These are phyloP conservation scores for Stygiomarasmius scandens DNA, from an alignment of 1,284 basidiomycete genomes.

Conservation along the genomic window DNA sequence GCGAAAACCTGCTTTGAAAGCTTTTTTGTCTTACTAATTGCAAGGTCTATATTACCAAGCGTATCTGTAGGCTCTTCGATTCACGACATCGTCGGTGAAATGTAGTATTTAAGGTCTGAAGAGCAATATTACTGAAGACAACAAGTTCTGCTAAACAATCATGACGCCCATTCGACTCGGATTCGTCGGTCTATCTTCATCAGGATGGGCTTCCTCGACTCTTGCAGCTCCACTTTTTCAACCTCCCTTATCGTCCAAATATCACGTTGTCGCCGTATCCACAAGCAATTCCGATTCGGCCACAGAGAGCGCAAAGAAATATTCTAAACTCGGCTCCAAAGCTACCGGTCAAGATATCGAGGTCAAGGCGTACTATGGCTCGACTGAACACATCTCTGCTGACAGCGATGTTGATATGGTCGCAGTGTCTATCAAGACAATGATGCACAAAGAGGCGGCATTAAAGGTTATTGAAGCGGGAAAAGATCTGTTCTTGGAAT, in stretches of 20 bases:
- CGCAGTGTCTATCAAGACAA: constrained; percentile 33
- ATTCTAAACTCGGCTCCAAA: constrained; percentile 16
- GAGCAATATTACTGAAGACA: too few relatives aligned
- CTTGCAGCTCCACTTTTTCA: not conserved
- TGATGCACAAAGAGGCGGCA: constrained; percentile 28
- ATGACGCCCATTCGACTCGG: constrained; percentile 8
- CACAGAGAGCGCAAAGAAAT: constrained; percentile 26
- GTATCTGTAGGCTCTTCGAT: too few relatives aligned
- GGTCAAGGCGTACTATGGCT: constrained; percentile 33
- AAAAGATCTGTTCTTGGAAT: constrained; percentile 42
- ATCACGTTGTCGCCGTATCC: constrained; percentile 28
- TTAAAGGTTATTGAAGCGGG: constrained; percentile 36
- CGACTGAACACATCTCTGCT: constrained; percentile 26
- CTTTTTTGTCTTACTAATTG: too few relatives aligned
- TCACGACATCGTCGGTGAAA: too few relatives aligned
- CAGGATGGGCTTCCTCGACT: not conserved
- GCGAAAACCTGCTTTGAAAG: too few relatives aligned
- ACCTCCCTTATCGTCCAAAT: constrained; percentile 13
- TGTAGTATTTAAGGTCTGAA: too few relatives aligned
- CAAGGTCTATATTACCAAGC: too few relatives aligned
- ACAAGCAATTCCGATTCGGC: constrained; percentile 31
- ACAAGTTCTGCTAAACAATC: too few relatives aligned
- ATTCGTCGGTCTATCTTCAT: constrained; percentile 4
- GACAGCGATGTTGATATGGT: constrained; percentile 40
- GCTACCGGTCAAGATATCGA: constrained; percentile 24